Evolutionary conservation across 2,329 filamentous ascomycete species (phyloP), one percentile per base, ranked within the genome.

Genomic region (Cladosporium sp.): DNA sequence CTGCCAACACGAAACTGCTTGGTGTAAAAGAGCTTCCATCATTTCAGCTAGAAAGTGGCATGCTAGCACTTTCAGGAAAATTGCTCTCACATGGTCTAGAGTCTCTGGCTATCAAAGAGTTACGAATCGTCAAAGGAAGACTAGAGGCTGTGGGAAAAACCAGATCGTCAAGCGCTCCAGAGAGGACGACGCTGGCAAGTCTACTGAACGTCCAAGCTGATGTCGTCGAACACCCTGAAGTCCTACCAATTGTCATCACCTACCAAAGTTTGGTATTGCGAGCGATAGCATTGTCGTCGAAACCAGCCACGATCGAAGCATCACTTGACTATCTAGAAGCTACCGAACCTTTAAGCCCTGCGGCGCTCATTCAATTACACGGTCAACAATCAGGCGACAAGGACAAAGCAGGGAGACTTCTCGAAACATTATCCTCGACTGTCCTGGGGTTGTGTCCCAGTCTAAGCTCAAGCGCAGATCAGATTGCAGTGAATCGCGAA

Each of bases 1-100:
- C 79, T 25, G 66, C 84, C 22, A 82, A 88, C 51, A 76, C 72
- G 28, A 69, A 70, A 19, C 76, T 80, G 24, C 74, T 80, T 1
- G 74, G 80, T 5, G 77, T 80, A 8, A 73, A 84, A 9, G 73
- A 80, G 9, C 74, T 86, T n/a, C 80, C 83, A 1, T 79, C 82
- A 44, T 74, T 89, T 37, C 88, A 92, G 67, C 71, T 92, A 3
- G 89, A 92, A 68, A 85, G 79, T 59, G 89, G 88, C 55, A 88
- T 90, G 79, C 82, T 87, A 15, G 84, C 86, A 0, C 78, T 92
- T 54, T 73, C 87, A 37, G 82, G 82, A 37, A 90, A 86, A 67
- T 75, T 92, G 1, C 74, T 91, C 13, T 75, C 77, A 0, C 75
- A 90, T 48, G 83, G 83, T 1, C 71, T 91, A 52, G 82, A 88